These are phyloP conservation scores for Polyporus arcularius DNA, from an alignment of 768 basidiomycete species.

Conservation along the genomic window DNA sequence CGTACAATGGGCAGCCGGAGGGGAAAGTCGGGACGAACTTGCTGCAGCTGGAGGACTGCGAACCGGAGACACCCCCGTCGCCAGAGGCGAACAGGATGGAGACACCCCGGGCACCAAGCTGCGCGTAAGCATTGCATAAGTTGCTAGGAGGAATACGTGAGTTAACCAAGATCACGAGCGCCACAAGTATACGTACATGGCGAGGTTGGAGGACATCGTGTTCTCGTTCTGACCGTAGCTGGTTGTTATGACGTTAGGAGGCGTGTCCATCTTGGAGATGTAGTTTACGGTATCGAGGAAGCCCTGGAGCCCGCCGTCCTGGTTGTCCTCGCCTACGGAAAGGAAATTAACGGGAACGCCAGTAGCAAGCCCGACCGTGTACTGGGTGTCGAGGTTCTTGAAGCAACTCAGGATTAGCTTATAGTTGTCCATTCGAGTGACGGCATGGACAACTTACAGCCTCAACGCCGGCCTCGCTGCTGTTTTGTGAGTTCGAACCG, in stretches of 20 bases:
- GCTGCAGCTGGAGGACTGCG: slow-evolving; percentile 42
- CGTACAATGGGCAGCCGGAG: slow-evolving; percentile 40
- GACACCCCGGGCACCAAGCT: slow-evolving; percentile 67
- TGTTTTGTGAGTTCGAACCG: slow-evolving; percentile 47
- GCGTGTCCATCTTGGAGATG: slow-evolving; percentile 41
- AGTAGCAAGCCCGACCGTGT: slow-evolving; percentile 38
- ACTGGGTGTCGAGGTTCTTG: slow-evolving; percentile 31
- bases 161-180: slow-evolving; percentile 44
- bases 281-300: slow-evolving; percentile 57
- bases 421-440: neutral
- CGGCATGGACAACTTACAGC: slow-evolving; percentile 43
- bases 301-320: slow-evolving; percentile 26
- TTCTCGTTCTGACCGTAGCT: slow-evolving; percentile 76
- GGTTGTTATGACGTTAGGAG: slow-evolving; percentile 64
- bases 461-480: slow-evolving; percentile 54
- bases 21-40: slow-evolving; percentile 60
- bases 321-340: slow-evolving; percentile 39
- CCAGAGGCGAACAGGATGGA: slow-evolving; percentile 70
- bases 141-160: slow-evolving; percentile 39
- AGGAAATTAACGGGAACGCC: slow-evolving; percentile 54
- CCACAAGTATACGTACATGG: slow-evolving; percentile 45
- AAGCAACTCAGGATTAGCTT: neutral
- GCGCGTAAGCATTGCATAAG: slow-evolving; percentile 63
- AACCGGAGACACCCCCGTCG: slow-evolving; percentile 64
- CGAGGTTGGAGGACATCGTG: slow-evolving; percentile 59